Percentiles rank a stretch among this genome's conserved stretches.
phyloP scores from a whole-genome alignment of 176 grass and related monocot species.

The Ensete ventricosum region DNA sequence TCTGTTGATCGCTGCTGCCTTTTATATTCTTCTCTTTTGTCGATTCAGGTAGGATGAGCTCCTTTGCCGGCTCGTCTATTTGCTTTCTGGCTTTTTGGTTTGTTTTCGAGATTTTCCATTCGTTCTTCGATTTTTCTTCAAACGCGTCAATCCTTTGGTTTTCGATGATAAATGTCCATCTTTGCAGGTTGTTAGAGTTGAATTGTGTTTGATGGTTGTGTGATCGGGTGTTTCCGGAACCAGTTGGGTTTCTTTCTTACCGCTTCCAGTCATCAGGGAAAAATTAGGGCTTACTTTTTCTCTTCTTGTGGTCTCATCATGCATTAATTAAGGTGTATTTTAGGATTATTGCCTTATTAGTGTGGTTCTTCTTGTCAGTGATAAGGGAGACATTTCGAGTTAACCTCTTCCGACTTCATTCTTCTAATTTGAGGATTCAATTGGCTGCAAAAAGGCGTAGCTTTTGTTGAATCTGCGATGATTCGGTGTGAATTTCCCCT shows the following conservation, averaged over 20 bases:
- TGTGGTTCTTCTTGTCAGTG: not conserved
- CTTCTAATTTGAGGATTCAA: not conserved
- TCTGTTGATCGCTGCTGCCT: not conserved
- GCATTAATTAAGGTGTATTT: not conserved
- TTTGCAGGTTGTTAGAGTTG: not conserved
- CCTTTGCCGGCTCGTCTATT: not conserved
- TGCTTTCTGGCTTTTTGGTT: not conserved
- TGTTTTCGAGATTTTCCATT: not conserved
- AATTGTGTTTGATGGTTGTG: not conserved
- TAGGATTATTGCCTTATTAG: not conserved
- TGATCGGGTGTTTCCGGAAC: not conserved
- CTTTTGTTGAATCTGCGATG: not conserved
- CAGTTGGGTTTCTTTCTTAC: not conserved
- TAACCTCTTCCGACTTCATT: not conserved
- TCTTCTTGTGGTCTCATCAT: not conserved
- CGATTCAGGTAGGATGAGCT: not conserved
- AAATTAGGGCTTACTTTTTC: slow-evolving; percentile 1
- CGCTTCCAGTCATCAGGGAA: not conserved
- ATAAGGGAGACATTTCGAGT: not conserved
- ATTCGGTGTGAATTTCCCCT: slow-evolving; percentile 1
- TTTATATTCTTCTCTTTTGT: not conserved
- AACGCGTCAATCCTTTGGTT: not conserved
- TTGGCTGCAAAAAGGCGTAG: not conserved
- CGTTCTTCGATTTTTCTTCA: not conserved
- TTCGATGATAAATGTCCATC: not conserved